Conservation (phyloP, 768 basidiomycete genomes). For the Mycena floridula region DNA sequence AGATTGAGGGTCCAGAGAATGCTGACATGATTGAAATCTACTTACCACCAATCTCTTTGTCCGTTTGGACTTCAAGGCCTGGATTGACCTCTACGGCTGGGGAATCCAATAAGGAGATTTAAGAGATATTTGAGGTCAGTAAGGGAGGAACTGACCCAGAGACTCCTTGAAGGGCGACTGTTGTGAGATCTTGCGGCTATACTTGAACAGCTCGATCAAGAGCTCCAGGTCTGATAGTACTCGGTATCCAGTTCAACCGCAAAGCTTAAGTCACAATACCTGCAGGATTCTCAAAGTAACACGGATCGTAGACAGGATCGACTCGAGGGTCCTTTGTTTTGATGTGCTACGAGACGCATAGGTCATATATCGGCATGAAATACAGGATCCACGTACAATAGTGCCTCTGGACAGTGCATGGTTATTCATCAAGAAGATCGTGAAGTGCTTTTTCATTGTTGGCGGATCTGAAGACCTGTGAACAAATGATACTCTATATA, state of each 20-base stretch:
- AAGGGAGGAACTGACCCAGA: background rate
- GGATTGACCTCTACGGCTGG: background rate
- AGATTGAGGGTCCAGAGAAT: background rate
- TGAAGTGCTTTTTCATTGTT: too few species aligned
- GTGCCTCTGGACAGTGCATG: conserved; percentile 30
- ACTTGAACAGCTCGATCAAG: background rate
- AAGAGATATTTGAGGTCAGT: background rate
- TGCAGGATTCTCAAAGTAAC: conserved; percentile 15
- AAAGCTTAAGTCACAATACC: too few species aligned
- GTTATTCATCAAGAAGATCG: conserved; percentile 15
- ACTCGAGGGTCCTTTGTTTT: conserved; percentile 11
- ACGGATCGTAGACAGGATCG: conserved; percentile 14
- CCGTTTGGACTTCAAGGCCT: background rate
- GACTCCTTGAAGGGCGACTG: background rate
- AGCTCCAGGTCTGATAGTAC: background rate
- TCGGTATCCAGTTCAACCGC: too few species aligned
- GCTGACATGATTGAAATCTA: background rate
- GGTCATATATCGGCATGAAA: background rate
- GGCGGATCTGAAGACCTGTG: too few species aligned
- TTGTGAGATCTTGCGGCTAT: background rate
- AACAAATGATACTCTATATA: too few species aligned
- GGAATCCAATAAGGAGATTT: background rate
- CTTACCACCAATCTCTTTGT: background rate
- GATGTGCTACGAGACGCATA: background rate
- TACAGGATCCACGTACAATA: conserved; percentile 18